Evolutionary conservation across 169 alveolate species (phyloP), one percentile per base, ranked within the genome.

Genomic region (Amoebophrya sp.): DNA sequence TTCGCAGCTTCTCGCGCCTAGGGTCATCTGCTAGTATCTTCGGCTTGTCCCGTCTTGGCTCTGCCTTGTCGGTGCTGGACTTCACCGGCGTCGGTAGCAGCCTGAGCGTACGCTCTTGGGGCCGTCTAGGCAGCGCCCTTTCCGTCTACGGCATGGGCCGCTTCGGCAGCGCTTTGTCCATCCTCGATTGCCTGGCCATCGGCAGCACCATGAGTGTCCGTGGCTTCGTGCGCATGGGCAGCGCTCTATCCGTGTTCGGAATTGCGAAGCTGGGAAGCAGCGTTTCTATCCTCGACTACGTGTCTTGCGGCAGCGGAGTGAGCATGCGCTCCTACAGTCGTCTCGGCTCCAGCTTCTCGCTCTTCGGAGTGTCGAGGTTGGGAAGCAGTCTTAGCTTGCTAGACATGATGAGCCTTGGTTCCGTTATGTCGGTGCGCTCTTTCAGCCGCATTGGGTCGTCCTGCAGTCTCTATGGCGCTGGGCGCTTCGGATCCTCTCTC

Each of bases 11-110:
- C 54, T n/a, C 14, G 38, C 38, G 47, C 40, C 41, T 38, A 34
- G 93, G 76, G 33, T 54, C 40, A n/a, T 26, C 89, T 18, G 14
- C 38, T 0, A 40, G 83, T 1, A 53, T 40, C 26, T 47, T 41
- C 39, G 53, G 78, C 77, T 14, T 41, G 6, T 65, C 65, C 0
- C 2, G 65, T 10, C 3, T 33, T 0, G 93, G 40, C 39, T 10
- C 33, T 18, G 29, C 23, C 0, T 38, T 89, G 65, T 41, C n/a
- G 26, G 47, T 33, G 40, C 34, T 92, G 12, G 92, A 54, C 41
- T n/a, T 41, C 41, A 33, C 90, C 90, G 38, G 41, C 90, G 77
- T 91, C 53, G 94, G 94, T n/a, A 93, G 94, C 91, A 33, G 90
- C 77, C 92, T 65, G 89, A 55, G 89, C 54, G 91, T 93, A 26